These are phyloP conservation scores for Paraconiothyrium sp. DNA, from an alignment of 2,329 filamentous ascomycete species.

Conservation along the genomic window DNA sequence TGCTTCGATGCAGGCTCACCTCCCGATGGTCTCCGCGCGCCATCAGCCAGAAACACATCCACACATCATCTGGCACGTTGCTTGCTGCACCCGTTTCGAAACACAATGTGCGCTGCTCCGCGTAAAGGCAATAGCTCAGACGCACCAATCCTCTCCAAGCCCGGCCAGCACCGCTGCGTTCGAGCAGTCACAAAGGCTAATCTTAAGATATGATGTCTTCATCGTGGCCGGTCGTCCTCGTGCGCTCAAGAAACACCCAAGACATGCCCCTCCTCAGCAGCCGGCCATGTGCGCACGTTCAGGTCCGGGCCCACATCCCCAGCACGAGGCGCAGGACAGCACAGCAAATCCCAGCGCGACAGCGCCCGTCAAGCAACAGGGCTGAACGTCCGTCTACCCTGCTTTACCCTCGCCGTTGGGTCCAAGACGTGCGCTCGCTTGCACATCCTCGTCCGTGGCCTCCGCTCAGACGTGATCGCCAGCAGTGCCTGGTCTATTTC, in stretches of 20 bases:
- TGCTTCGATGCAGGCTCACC: not conserved
- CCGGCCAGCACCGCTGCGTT: not conserved
- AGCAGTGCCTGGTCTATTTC: not conserved
- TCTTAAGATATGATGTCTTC: not conserved
- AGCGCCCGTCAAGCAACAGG: not conserved
- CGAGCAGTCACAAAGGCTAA: not conserved
- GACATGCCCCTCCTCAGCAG: not conserved
- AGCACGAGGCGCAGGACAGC: not conserved
- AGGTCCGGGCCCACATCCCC: not conserved
- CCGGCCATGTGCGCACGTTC: not conserved
- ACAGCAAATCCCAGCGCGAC: not conserved
- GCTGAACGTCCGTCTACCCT: slow-evolving; percentile 2
- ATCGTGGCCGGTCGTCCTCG: not conserved
- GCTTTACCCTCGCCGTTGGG: slow-evolving; percentile 3
- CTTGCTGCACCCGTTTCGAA: not conserved
- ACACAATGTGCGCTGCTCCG: slow-evolving; percentile 3
- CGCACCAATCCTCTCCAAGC: not conserved
- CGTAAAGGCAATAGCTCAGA: not conserved
- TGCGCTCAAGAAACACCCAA: slow-evolving; percentile 2
- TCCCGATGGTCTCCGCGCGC: not conserved
- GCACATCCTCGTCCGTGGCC: slow-evolving; percentile 1
- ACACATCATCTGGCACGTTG: slow-evolving; percentile 5
- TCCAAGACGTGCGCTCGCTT: not conserved
- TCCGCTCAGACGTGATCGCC: not conserved
- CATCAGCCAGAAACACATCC: slow-evolving; percentile 1